Evolutionary conservation across 2,329 filamentous ascomycete species (phyloP).

Genomic region (Colletotrichum zoysiae): DNA sequence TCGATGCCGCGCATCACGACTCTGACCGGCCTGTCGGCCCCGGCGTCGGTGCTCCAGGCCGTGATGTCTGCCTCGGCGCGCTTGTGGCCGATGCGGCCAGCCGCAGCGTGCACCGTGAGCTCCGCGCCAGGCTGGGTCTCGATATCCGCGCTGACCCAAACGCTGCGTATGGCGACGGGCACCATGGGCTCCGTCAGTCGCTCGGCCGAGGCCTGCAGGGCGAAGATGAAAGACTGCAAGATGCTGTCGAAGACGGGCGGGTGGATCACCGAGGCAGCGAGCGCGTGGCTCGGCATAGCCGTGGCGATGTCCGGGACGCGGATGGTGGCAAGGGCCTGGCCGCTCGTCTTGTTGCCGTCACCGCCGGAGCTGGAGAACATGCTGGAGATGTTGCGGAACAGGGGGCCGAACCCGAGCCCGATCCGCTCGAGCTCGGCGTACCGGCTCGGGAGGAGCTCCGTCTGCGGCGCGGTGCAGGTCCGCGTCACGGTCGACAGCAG

Average conservation of each 20-base stretch:
- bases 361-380: not conserved
- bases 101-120: constrained; percentile 23
- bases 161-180: constrained; percentile 8
- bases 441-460: constrained; percentile 12
- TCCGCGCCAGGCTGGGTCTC: constrained; percentile 9
- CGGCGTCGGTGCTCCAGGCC: constrained; percentile 16
- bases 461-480: constrained; percentile 13
- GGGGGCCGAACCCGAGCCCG: constrained; percentile 15
- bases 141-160: constrained; percentile 21
- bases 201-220: constrained; percentile 13
- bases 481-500: constrained; percentile 15
- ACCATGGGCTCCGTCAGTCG: constrained; percentile 26
- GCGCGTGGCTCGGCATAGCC: constrained; percentile 44
- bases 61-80: constrained; percentile 26
- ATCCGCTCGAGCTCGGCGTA: constrained; percentile 18
- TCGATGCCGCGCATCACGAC: not conserved
- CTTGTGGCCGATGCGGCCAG: constrained; percentile 18
- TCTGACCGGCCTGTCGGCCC: not conserved
- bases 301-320: constrained; percentile 39
- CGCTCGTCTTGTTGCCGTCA: not conserved
- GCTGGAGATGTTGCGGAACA: constrained; percentile 15
- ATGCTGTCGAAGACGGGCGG: constrained; percentile 50
- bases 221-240: constrained; percentile 27
- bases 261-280: constrained; percentile 46
- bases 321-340: not conserved